phyloP scores from a whole-genome alignment of 2,329 filamentous ascomycete species.

The Myrmaecium sp. region DNA sequence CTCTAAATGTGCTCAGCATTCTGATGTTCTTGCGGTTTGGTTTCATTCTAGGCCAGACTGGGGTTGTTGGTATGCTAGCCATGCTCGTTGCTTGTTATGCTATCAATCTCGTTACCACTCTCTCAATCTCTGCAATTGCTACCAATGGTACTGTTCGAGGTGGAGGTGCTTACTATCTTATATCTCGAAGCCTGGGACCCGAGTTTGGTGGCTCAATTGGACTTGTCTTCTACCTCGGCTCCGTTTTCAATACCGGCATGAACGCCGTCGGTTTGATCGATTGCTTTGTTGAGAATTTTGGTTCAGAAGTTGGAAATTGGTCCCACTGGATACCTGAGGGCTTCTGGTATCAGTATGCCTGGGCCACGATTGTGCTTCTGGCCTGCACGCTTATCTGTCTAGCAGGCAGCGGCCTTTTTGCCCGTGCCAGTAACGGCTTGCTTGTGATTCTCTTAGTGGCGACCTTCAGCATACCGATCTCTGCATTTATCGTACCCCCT shows the following conservation, averaged over 20 bases:
- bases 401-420: constrained; percentile 64
- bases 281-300: constrained; percentile 63
- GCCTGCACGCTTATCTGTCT: constrained; percentile 61
- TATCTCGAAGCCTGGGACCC: constrained; percentile 68
- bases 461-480: constrained; percentile 67
- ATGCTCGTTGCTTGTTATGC: constrained; percentile 61
- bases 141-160: constrained; percentile 81
- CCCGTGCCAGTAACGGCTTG: constrained; percentile 62
- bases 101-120: constrained; percentile 68
- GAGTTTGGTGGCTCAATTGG: constrained; percentile 84
- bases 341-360: constrained; percentile 62
- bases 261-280: constrained; percentile 77
- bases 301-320: constrained; percentile 37
- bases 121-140: constrained; percentile 76
- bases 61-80: constrained; percentile 65
- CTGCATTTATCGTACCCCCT: constrained; percentile 49
- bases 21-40: constrained; percentile 86
- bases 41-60: constrained; percentile 65
- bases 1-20: constrained; percentile 74
- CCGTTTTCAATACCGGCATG: constrained; percentile 70
- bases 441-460: constrained; percentile 54
- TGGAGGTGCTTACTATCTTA: constrained; percentile 76
- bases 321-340: constrained; percentile 46
- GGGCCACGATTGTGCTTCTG: constrained; percentile 54
- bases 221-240: constrained; percentile 79